Percentiles rank a stretch among this genome's conserved stretches.
phyloP scores from a whole-genome alignment of 257 asterid genomes.

The Plantago major region DNA sequence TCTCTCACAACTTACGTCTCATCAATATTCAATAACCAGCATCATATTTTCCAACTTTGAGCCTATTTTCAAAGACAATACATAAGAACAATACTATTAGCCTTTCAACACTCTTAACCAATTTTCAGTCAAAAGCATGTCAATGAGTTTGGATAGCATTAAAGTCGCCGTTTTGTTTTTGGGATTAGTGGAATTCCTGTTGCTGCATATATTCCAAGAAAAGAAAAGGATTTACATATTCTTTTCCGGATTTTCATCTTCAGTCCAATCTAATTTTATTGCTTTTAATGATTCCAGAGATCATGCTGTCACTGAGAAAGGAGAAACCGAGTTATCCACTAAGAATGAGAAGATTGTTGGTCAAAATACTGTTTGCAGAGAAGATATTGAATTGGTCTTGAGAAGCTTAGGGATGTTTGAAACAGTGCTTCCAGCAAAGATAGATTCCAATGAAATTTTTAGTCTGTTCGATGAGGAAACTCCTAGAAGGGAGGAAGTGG shows the following conservation, averaged over 20 bases:
- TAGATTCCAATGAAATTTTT: constrained; percentile 26
- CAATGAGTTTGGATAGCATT: constrained; percentile 24
- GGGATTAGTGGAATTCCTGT: constrained; percentile 34
- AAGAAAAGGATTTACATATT: constrained; percentile 27
- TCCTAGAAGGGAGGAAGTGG: constrained; percentile 36
- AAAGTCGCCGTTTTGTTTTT: constrained; percentile 23
- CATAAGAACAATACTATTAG: background rate
- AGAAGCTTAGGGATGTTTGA: constrained; percentile 43
- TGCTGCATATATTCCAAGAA: constrained; percentile 24
- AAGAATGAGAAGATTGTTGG: constrained; percentile 16
- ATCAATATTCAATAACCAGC: background rate
- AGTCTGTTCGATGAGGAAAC: constrained; percentile 33
- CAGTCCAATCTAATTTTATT: constrained; percentile 11
- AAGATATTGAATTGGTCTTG: constrained; percentile 47
- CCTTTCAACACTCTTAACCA: constrained; percentile 12
- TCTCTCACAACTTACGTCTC: background rate
- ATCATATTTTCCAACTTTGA: constrained; percentile 5
- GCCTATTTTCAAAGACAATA: background rate
- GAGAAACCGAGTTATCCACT: background rate
- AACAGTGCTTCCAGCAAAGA: constrained; percentile 22
- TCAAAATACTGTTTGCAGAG: constrained; percentile 25
- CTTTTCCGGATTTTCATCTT: constrained; percentile 27
- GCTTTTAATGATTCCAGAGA: constrained; percentile 10
- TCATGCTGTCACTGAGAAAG: constrained; percentile 3
- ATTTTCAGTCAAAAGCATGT: constrained; percentile 24